Evolutionary conservation across 495 filamentous ascomycete genomes (phyloP), one percentile per base, ranked within the genome.

Genomic region (Aspergillus sclerotioniger): DNA sequence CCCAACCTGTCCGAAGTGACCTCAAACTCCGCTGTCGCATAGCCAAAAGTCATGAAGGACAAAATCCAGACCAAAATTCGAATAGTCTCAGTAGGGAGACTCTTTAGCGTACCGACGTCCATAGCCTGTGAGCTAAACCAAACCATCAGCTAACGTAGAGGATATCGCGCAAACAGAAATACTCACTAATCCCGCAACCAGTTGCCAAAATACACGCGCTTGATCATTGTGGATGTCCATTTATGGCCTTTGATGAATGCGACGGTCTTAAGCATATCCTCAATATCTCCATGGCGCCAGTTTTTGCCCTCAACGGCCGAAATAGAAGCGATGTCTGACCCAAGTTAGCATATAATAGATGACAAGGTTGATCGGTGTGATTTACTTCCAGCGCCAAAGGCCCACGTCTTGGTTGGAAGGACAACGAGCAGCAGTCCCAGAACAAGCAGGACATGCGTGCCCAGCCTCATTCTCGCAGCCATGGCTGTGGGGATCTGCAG

Each of bases 271-370:
- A 98, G 85, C 69, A 91, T 86, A 72, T 98, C 94, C 76, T 97
- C 92, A 59, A 96, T 94, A 71, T 98, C 93, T 54, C 94, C 94
- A 87, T 98, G 94, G 58, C 94, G 87, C 87, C 90, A 98, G 68
- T 98, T 98, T 63, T 89, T 82, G 20, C 94, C 94, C 73, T 98
- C 94, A 62, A 98, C 86, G 67, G 89, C 85, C 1, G 93, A 91
- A 64, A 98, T 94, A 0, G 88, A 91, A 15, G 94, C 93, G 60
- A 97, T 96, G 67, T 97, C 76, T 77, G 44, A 10, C 46, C 3
- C 13, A 29, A 41, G 47, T 68, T 20, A 69, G 58, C 35, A 9
- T 35, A 17, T 1, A 35, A 16, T 2, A 6, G 6, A 33, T 8
- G 32, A 4, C 3, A 19, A 20, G 2, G 8, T 4, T 35, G 20